These are phyloP conservation scores for Eucalyptus pumila DNA, from an alignment of 345 rosid genomes.

Conservation along the genomic window DNA sequence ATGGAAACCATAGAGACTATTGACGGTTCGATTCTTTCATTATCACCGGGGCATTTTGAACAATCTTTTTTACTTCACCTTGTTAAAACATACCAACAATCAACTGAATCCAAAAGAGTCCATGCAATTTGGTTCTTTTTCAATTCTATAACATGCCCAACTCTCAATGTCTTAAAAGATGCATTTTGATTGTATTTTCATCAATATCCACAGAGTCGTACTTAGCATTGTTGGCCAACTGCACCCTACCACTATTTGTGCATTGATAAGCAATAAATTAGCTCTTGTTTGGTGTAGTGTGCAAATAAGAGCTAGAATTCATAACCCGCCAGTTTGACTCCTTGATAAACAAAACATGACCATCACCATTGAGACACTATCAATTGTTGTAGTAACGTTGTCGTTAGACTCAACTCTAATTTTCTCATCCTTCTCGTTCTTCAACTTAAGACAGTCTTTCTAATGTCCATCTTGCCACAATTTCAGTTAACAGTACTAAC, in stretches of 20 bases:
- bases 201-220: neutral
- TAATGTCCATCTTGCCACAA: neutral
- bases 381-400: neutral
- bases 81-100: neutral
- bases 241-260: neutral
- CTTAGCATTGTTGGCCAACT: neutral
- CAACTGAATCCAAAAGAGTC: neutral
- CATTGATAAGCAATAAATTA: neutral
- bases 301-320: neutral
- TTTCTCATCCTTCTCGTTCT: neutral
- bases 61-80: neutral
- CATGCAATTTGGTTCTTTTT: neutral
- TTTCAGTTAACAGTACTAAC: neutral
- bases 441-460: neutral
- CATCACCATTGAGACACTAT: neutral
- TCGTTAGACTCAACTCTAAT: neutral
- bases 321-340: neutral
- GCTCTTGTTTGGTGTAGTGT: neutral
- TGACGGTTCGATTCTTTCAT: neutral
- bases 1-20: neutral
- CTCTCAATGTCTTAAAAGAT: neutral
- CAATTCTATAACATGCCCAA: neutral
- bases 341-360: neutral
- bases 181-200: neutral
- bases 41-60: neutral